Percentiles rank a stretch among this genome's conserved stretches.
Conservation (phyloP, 371 early-diverging fungal species). For the Mortierella sp. region DNA sequence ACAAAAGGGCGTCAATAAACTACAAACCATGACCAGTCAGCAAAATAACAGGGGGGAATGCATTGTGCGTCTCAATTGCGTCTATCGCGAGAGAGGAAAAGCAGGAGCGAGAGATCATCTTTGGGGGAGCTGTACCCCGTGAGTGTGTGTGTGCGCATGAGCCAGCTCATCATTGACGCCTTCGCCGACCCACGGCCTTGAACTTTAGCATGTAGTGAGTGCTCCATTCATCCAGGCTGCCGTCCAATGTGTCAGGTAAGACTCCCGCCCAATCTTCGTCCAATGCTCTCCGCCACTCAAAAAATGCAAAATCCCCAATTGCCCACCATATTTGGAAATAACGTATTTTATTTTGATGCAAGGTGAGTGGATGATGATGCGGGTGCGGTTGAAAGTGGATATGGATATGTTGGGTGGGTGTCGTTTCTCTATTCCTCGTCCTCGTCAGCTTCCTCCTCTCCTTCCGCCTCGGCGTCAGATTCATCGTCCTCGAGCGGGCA, state of each 20-base stretch:
- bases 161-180: neutral
- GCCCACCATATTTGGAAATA: constrained; percentile 9
- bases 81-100: neutral
- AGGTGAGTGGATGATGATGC: neutral
- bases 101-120: neutral
- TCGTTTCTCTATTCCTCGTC: constrained; percentile 21
- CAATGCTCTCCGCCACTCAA: constrained; percentile 4
- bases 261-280: neutral
- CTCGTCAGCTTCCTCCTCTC: constrained; percentile 45
- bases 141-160: neutral
- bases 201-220: neutral
- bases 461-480: constrained; percentile 58
- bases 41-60: neutral
- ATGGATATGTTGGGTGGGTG: neutral
- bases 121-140: neutral
- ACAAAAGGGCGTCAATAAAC: neutral
- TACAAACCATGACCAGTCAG: neutral
- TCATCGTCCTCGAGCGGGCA: constrained; percentile 67
- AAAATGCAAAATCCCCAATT: neutral
- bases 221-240: neutral
- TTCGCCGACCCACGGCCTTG: neutral
- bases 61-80: neutral
- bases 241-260: neutral
- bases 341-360: neutral
- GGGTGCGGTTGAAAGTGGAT: neutral